Base-by-base conservation (phyloP, 768 basidiomycete species). In the Boletus vermiculosoides region DNA sequence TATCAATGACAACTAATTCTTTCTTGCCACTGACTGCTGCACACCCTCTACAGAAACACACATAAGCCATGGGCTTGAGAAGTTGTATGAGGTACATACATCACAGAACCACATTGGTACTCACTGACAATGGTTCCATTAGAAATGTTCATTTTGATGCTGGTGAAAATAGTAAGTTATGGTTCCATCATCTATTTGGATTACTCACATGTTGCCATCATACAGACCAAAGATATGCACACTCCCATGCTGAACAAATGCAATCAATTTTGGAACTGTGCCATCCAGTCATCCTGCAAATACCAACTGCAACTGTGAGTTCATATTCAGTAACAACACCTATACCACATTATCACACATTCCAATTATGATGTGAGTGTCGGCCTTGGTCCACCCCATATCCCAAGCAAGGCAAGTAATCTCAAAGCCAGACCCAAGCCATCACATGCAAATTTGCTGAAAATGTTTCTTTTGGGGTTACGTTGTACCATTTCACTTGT, bases 141-240 rank as follows among this genome's bases (percentile, higher is more conserved):
- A 10, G 23, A 13, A 15, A 18, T 16, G 5, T 55, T 59, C n/a
- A 61, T 23, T 30, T 50, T 52, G 46, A 58, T 55, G n/a, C 58
- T 59, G 31, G 31, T 5, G 5, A 25, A 31, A 30, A 6, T 2
- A 23, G 46, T 42, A 18, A 46, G 37, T 13, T 18, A 30, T 31
- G 16, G 8, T 23, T 52, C 15, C 25, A 45, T 30, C 11, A 18
- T 45, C 10, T 11, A 3, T 30, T 45, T 2, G 5, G 8, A 3
- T 10, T 4, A 40, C 55, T 50, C 11, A 50, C 59, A 60, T n/a
- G 4, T 57, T 56, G 0, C 55, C 59, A 54, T 61, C 25, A 9
- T 46, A 61, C 7, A 61, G 34, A 5, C 56, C 48, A 15, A 58
- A 61, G 1, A 58, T n/a, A 39, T 58, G 39, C 2, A 61, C 7